Percentiles rank a stretch among this genome's conserved stretches.
Evolutionary conservation across 805 yeast genomes (phyloP).

Genomic region (Nakazawaea wickerhamii): DNA sequence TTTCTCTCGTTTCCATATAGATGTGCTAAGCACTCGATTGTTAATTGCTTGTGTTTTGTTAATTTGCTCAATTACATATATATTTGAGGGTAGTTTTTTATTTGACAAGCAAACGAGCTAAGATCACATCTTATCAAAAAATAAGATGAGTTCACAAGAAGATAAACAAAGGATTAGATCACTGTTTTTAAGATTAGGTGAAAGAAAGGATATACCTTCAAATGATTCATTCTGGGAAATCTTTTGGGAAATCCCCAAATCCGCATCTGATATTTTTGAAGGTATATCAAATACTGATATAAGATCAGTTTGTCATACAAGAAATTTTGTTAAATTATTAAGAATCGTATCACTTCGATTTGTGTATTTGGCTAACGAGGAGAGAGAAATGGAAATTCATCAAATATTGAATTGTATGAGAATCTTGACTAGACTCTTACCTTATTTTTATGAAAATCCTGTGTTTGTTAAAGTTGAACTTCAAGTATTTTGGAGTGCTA

Average conservation of each 20-base stretch:
- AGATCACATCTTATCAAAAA: too few relatives aligned
- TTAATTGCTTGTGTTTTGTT: not conserved
- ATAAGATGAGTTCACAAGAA: constrained; percentile 78
- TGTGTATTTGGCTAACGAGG: constrained; percentile 15
- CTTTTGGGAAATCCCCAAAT: constrained; percentile 44
- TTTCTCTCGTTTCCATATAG: not conserved
- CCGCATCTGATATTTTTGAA: constrained; percentile 53
- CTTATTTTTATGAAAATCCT: constrained; percentile 57
- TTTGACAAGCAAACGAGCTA: too few relatives aligned
- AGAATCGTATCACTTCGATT: constrained; percentile 32
- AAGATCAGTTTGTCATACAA: constrained; percentile 51
- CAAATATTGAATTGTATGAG: constrained; percentile 52
- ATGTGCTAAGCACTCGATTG: not conserved
- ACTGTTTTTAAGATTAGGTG: constrained; percentile 55
- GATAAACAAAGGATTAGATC: constrained; percentile 56
- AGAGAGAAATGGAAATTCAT: constrained; percentile 19
- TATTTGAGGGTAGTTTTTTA: not conserved
- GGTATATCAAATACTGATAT: constrained; percentile 54
- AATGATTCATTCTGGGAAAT: constrained; percentile 36
- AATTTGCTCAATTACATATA: not conserved
- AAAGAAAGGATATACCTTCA: constrained; percentile 30
- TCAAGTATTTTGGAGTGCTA: constrained; percentile 40
- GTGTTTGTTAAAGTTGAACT: constrained; percentile 29
- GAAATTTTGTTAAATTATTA: constrained; percentile 56
- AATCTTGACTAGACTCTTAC: constrained; percentile 57